Evolutionary conservation across 2,329 filamentous ascomycete genomes (phyloP), one percentile per base, ranked within the genome.

Genomic region (Fusarium euwallaceae): DNA sequence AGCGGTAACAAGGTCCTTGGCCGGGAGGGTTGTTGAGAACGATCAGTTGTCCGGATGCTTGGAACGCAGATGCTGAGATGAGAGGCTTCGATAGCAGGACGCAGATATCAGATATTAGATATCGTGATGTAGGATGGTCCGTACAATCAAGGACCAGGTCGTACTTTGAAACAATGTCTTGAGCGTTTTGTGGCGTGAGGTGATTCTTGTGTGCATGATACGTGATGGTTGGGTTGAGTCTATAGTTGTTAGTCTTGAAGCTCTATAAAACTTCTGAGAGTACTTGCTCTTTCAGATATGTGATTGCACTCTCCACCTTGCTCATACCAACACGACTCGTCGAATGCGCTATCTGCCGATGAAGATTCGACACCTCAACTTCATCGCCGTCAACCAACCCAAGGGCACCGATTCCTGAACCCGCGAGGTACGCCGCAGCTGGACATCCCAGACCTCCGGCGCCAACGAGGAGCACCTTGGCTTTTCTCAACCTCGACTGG

Each of bases 131-230:
- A 0, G 97, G 96, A 74, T 96, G 95, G 83, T 99, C 97, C 11
- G 96, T 98, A 82, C 97, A 99, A 82, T 99, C 97, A 14, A 99
- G 90, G 2, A 98, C 91, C 1, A 98, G 77, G 78, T 98, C 94
- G 80, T 97, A 98, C 5, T 86, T 78, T 0, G 86, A 83, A 66
- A 97, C 90, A 45, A 95, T 91, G 0, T 86, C 82, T 8, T 90
- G 83, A 1, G 95, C 93, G 62, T 93, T 94, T 68, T 90, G 84
- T 0, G 94, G 88, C 0, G 89, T 91, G 16, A 98, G 88, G 73
- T 93, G 92, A 16, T 87, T 86, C 11, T 83, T 81, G 79, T 97
- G 88, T 0, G 91, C 83, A 20, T 89, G 82, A 78, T 95, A 95
- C 1, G 82, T 88, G 20, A 94, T 86, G 14, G 89, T 86, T 0